A percentile compares a stretch with the other conserved stretches of the same genome.
phyloP scores from a whole-genome alignment of 176 grass and related monocot species.

The Pontederia crassipes region DNA sequence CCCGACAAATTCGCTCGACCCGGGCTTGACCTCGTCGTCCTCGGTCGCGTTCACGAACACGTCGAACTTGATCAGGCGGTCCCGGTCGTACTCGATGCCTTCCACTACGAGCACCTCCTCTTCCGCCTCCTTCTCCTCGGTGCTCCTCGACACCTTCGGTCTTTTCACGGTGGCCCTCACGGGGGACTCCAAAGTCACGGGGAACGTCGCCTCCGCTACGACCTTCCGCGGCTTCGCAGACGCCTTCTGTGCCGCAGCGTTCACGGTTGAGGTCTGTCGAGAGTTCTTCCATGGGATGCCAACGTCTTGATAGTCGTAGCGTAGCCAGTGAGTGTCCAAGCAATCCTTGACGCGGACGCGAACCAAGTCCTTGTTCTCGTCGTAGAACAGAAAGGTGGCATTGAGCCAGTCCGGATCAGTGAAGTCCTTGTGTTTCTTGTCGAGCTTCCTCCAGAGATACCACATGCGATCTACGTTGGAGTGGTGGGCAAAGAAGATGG shows the following conservation, averaged over 20 bases:
- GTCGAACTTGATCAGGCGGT: slow-evolving; percentile 59
- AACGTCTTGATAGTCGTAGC: slow-evolving; percentile 52
- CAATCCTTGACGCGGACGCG: slow-evolving; percentile 49
- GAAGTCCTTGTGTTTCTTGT: slow-evolving; percentile 29
- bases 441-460: slow-evolving; percentile 39
- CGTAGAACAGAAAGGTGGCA: slow-evolving; percentile 66
- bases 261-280: slow-evolving; percentile 4
- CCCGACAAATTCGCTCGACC: slow-evolving; percentile 37
- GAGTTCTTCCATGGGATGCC: slow-evolving; percentile 41
- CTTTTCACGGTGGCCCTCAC: slow-evolving; percentile 31
- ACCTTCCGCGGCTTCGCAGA: no score
- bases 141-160: slow-evolving; percentile 28
- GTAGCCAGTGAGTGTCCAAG: slow-evolving; percentile 25
- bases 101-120: slow-evolving; percentile 62
- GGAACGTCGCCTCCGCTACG: slow-evolving; percentile 20
- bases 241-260: no score
- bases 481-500: slow-evolving; percentile 69
- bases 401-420: slow-evolving; percentile 63
- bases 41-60: slow-evolving; percentile 35
- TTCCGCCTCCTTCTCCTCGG: slow-evolving; percentile 33
- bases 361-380: slow-evolving; percentile 62
- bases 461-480: slow-evolving; percentile 56
- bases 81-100: slow-evolving; percentile 29
- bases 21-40: slow-evolving; percentile 2
- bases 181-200: slow-evolving; percentile 19